A percentile compares a stretch with the other conserved stretches of the same genome.
Evolutionary conservation across 257 asterid species (phyloP).

Genomic region (Solanum sparsipilum): DNA sequence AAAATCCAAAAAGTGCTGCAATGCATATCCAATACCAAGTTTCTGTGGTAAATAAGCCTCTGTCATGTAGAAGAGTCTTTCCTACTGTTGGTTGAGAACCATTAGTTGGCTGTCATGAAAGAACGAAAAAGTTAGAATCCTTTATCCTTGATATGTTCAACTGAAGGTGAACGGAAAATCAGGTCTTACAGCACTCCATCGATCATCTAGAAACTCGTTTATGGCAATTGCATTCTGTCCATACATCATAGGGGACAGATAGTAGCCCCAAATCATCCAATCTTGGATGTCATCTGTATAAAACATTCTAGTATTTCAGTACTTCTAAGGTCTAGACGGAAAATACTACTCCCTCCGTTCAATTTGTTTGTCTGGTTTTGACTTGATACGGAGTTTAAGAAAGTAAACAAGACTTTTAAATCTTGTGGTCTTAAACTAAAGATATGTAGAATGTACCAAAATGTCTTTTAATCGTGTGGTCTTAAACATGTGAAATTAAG

Average conservation of each 20-base stretch:
- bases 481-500: neutral
- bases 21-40: conserved; percentile 67
- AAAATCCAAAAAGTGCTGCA: conserved; percentile 52
- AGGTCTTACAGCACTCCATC: conserved; percentile 70
- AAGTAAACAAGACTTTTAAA: neutral
- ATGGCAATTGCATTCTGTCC: conserved; percentile 88
- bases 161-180: neutral
- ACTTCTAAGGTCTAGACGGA: neutral
- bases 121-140: neutral
- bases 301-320: neutral
- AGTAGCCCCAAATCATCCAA: conserved; percentile 96
- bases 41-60: conserved; percentile 60
- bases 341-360: neutral
- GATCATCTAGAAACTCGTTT: conserved; percentile 65
- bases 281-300: conserved; percentile 51
- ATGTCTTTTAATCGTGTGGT: neutral
- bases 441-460: neutral
- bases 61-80: conserved; percentile 55
- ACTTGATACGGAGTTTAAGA: no score
- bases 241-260: conserved; percentile 82
- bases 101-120: conserved; percentile 31
- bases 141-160: neutral
- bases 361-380: neutral
- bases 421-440: neutral
- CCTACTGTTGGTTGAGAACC: conserved; percentile 65